These are phyloP conservation scores for Boechera divaricarpa DNA, from an alignment of 345 rosid species.

Conservation along the genomic window DNA sequence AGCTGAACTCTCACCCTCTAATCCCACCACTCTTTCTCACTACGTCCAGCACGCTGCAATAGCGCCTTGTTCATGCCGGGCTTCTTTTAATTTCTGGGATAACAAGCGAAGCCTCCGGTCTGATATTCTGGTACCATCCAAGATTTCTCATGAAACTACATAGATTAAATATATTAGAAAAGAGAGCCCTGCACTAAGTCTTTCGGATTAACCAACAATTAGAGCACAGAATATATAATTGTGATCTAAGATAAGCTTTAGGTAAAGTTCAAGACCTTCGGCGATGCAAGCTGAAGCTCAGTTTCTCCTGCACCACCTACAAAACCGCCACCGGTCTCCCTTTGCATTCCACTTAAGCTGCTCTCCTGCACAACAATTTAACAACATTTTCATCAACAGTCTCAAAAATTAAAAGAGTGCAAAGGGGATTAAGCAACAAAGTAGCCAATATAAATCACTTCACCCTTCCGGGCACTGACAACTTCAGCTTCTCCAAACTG, in stretches of 20 bases:
- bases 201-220: slow-evolving; percentile 3
- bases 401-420: slow-evolving; percentile 17
- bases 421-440: too few species aligned
- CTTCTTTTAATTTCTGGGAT: slow-evolving; percentile 80
- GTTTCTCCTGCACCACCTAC: slow-evolving; percentile 99
- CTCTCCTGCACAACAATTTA: slow-evolving; percentile 70
- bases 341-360: slow-evolving; percentile 64
- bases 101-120: slow-evolving; percentile 68
- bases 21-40: slow-evolving; percentile 60
- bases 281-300: slow-evolving; percentile 95
- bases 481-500: slow-evolving; percentile 90
- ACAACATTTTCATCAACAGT: slow-evolving; percentile 10
- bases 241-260: slow-evolving; percentile 5
- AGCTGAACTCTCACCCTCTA: slow-evolving; percentile 55
- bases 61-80: slow-evolving; percentile 83
- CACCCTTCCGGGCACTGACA: slow-evolving; percentile 99
- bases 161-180: slow-evolving; percentile 15
- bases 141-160: slow-evolving; percentile 9
- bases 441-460: slow-evolving; percentile 38
- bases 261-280: slow-evolving; percentile 54
- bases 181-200: not conserved
- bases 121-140: slow-evolving; percentile 61
- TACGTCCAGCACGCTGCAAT: slow-evolving; percentile 84
- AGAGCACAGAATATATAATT: not conserved
- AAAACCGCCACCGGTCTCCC: slow-evolving; percentile 67